A percentile compares a stretch with the other conserved stretches of the same genome.
Conservation (phyloP, 805 yeast genomes). For the Starmerella vitae region DNA sequence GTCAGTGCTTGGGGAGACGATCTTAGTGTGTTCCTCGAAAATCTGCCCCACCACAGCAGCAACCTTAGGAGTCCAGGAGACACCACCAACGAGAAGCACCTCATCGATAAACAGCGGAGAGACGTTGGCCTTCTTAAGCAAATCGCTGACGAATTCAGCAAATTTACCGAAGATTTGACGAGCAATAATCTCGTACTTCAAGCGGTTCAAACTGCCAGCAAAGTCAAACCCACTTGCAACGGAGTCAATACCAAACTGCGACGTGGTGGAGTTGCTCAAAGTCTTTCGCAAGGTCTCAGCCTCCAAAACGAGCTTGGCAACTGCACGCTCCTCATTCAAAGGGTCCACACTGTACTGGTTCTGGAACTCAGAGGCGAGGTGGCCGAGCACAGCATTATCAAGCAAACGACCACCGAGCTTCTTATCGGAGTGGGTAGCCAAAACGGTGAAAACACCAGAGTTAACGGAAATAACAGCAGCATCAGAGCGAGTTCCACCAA, state of each 20-base stretch:
- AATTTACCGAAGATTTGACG: constrained; percentile 65
- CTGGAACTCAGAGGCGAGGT: constrained; percentile 86
- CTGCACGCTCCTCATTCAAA: constrained; percentile 62
- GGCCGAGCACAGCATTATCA: constrained; percentile 67
- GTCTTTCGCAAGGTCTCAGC: constrained; percentile 80
- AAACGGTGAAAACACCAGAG: constrained; percentile 83
- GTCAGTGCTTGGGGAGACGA: constrained; percentile 61
- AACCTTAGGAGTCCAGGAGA: constrained; percentile 83
- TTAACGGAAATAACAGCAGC: constrained; percentile 87
- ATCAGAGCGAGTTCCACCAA: constrained; percentile 92
- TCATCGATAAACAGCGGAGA: constrained; percentile 81
- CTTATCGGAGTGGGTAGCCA: constrained; percentile 71
- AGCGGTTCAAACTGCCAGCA: constrained; percentile 84
- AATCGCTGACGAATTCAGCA: constrained; percentile 59
- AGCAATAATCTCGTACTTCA: constrained; percentile 80
- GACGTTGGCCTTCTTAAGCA: constrained; percentile 67
- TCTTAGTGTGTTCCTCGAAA: constrained; percentile 59
- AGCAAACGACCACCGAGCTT: constrained; percentile 79
- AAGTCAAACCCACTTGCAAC: constrained; percentile 89
- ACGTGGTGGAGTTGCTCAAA: constrained; percentile 71
- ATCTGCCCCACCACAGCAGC: constrained; percentile 56
- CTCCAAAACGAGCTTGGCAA: constrained; percentile 78
- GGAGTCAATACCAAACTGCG: constrained; percentile 88
- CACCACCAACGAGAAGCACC: constrained; percentile 85
- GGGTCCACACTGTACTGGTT: constrained; percentile 76